Evolutionary conservation across 2,329 filamentous ascomycete species (phyloP), one percentile per base, ranked within the genome.

Genomic region (Lithohypha guttulata): DNA sequence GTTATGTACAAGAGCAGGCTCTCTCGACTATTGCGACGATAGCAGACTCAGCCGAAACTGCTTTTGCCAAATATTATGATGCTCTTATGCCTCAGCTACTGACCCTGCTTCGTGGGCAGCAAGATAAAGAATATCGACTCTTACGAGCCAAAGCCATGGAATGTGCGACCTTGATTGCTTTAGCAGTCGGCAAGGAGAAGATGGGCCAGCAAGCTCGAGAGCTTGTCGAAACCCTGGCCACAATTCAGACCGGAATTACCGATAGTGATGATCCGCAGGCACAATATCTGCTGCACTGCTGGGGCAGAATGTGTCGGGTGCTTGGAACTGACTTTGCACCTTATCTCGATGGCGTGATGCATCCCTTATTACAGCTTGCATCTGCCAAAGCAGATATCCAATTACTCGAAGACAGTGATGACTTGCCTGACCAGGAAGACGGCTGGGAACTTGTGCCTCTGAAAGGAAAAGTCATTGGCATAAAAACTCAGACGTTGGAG

Each of bases 91-190:
- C 91, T 11, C 69, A 95, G 34, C 71, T 98, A 6, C 87, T 96
- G 60, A 83, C 81, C 45, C 89, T 96, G 7, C 66, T 98, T 35
- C 81, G 80, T 55, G 78, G 86, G 51, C 86, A 95, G 55, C 89
- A 87, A 53, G 84, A 87, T 38, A 95, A 93, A 64, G 91, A 98
- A 55, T 87, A 87, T 62, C 75, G 89, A 39, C 68, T 96, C 32
- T 73, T 98, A 26, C 77, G 89, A 42, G 91, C 91, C 34, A 98
- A 98, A 69, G 91, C 91, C 2, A 98, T 98, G 91, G 91, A 98
- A 63, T 98, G 91, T 57, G 89, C 91, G 13, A 98, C 91, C 6
- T 68, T 98, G 29, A 98, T 98, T 54, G 66, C 91, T 21, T 69
- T 98, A 39, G 91, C 91, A 20, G 91, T 98, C 44, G 91, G 91